Evolutionary conservation across 177 flowering plant species (phyloP).

Genomic region (Tripterygium wilfordii): DNA sequence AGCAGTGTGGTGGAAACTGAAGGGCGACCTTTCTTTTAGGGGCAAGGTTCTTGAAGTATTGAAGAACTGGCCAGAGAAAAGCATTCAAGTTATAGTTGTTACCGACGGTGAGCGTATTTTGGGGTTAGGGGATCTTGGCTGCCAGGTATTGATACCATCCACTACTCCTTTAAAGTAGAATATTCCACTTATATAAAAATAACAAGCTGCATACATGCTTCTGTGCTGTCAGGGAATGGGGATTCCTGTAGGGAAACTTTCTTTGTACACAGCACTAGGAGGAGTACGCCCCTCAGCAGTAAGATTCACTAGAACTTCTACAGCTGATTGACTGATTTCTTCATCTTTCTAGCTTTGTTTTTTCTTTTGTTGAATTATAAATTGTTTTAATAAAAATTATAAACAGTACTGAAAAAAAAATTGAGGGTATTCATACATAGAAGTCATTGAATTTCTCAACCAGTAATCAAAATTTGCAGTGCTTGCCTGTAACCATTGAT

Average conservation of each 20-base stretch:
- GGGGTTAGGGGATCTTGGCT: constrained; percentile 87
- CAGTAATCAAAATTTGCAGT: constrained; percentile 31
- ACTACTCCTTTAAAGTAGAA: too few relatives aligned
- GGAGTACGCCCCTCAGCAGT: constrained; percentile 77
- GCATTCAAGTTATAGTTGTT: constrained; percentile 70
- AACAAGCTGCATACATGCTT: too few relatives aligned
- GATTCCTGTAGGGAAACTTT: constrained; percentile 79
- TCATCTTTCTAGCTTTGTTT: too few relatives aligned
- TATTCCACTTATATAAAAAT: too few relatives aligned
- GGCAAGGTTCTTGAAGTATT: constrained; percentile 71
- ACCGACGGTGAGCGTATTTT: constrained; percentile 82
- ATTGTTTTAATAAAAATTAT: too few relatives aligned
- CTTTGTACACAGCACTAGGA: constrained; percentile 76
- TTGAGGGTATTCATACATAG: too few relatives aligned
- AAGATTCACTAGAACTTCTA: constrained; percentile 20
- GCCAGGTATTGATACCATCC: constrained; percentile 55
- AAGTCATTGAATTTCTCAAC: background rate
- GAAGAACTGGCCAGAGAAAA: constrained; percentile 74
- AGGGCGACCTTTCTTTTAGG: constrained; percentile 22
- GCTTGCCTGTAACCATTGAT: constrained; percentile 84
- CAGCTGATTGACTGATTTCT: background rate
- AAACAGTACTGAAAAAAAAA: too few relatives aligned
- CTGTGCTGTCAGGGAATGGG: constrained; percentile 89
- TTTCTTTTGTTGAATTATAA: too few relatives aligned
- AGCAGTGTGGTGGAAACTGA: constrained; percentile 2